Percentiles rank a stretch among this genome's conserved stretches.
These are phyloP conservation scores for Hortiboletus rubellus DNA, from an alignment of 1,284 basidiomycete genomes.

Conservation along the genomic window DNA sequence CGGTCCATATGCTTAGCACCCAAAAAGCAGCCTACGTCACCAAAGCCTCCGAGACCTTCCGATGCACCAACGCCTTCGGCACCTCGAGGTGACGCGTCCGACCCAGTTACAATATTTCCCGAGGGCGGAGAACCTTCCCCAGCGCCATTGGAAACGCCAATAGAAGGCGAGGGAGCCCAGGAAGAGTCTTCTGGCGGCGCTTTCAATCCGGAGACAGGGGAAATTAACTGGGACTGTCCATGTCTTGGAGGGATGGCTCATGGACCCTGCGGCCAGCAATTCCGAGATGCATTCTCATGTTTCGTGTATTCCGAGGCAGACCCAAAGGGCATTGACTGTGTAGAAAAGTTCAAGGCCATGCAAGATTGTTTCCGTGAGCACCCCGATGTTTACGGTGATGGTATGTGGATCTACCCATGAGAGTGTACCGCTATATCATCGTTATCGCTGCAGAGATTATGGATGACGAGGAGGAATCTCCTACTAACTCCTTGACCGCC, in stretches of 20 bases:
- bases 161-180: constrained; percentile 30
- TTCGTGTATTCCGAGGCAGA: constrained; percentile 95
- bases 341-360: constrained; percentile 98
- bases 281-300: constrained; percentile 96
- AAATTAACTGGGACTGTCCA: constrained; percentile 98
- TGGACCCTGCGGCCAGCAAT: constrained; percentile 93
- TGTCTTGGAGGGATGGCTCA: constrained; percentile 99
- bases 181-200: constrained; percentile 50
- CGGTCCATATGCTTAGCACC: constrained; percentile 12
- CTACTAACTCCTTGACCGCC: not conserved
- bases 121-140: constrained; percentile 2
- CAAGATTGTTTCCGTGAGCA: constrained; percentile 97
- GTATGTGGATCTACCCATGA: constrained; percentile 45
- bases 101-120: not conserved
- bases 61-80: constrained; percentile 11
- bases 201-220: constrained; percentile 92
- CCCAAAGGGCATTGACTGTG: constrained; percentile 97
- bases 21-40: constrained; percentile 10
- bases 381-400: constrained; percentile 94
- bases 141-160: constrained; percentile 9
- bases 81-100: constrained; percentile 6
- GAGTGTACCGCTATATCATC: constrained; percentile 2
- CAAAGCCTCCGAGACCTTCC: constrained; percentile 7
- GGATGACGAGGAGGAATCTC: constrained; percentile 50
- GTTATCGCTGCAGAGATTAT: constrained; percentile 51